A percentile compares a stretch with the other conserved stretches of the same genome.
These are phyloP conservation scores for Ascochyta clinopodiicola DNA, from an alignment of 2,329 filamentous ascomycete genomes.

Conservation along the genomic window DNA sequence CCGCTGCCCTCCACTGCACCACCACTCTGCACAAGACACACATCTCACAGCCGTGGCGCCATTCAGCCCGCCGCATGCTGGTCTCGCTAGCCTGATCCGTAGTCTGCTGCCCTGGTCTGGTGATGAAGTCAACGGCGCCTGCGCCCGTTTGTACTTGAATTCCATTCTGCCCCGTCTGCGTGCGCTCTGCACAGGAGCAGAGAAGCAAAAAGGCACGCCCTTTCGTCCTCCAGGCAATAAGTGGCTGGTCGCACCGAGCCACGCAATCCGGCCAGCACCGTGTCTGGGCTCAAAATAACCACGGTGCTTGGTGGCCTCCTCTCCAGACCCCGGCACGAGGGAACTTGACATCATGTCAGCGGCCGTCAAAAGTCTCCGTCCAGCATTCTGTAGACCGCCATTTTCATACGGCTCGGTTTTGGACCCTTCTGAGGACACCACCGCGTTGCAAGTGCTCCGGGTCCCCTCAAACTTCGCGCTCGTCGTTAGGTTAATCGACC, in stretches of 20 bases:
- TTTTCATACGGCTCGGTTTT: not conserved
- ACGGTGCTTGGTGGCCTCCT: slow-evolving; percentile 4
- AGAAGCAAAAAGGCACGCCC: not conserved
- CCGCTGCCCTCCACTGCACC: not conserved
- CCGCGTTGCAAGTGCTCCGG: not conserved
- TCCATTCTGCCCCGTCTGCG: not conserved
- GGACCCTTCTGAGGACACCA: not conserved
- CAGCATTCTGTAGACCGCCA: not conserved
- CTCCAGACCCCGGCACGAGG: not conserved
- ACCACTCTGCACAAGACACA: not conserved
- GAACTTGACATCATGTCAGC: not conserved
- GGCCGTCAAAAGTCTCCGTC: not conserved
- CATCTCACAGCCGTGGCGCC: slow-evolving; percentile 17
- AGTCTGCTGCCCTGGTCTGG: slow-evolving; percentile 19
- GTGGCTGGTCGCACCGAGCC: slow-evolving; percentile 12
- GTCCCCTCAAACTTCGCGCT: slow-evolving; percentile 9
- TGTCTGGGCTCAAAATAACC: slow-evolving; percentile 8
- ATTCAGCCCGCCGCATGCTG: slow-evolving; percentile 11
- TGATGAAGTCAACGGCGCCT: slow-evolving; percentile 12
- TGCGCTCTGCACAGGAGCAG: not conserved
- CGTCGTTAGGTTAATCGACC: slow-evolving; percentile 15
- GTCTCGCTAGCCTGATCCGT: slow-evolving; percentile 19
- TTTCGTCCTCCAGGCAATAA: not conserved
- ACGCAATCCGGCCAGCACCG: slow-evolving; percentile 4
- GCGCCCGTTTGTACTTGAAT: not conserved